Base-by-base conservation (phyloP, 179 eudicot species). In the Pouteria campechiana region DNA sequence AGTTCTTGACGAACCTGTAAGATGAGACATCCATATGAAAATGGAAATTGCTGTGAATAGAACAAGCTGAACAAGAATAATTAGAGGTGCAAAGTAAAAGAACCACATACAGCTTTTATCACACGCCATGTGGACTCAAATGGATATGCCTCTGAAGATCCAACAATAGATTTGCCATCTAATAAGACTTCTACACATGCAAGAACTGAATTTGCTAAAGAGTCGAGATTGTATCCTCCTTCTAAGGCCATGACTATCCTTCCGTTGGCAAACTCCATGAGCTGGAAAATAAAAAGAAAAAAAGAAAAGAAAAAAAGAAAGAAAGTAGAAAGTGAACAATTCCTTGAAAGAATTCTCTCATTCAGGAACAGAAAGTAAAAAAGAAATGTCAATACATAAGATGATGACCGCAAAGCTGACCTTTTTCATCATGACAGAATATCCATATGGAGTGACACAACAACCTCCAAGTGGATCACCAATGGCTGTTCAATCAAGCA, bases 391-490 rank as follows among this genome's bases (percentile, higher is more conserved):
- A 12, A 41, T 18, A 22, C 32, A 8, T 15, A 24, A 20, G 6
- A 0, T 32, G 8, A 16, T 29, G 17, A n/a, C 13, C 21, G 56
- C 20, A 12, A 44, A 35, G 47, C 69, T 55, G 20, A 88, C 97
- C 99, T 92, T 87, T 46, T 54, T 72, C 49, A 92, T 59, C 81
- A 92, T 48, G 37, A 79, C 58, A 51, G 96, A 71, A 60, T 87
- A 92, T 27, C 99, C 99, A 63, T 73, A 69, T 14, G 99, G 94
- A 24, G 83, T 76, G 41, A 92, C 50, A 55, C 86, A 38, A 50
- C 99, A 92, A 43, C 99, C 99, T 30, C 99, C 99, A 68, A 92
- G 93, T 60, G 99, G 99, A 72, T 92, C 99, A 40, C 65, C 69
- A 27, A 69, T 41, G 27, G 99, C 99, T 92, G 85, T 59, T 57